Conservation (phyloP, 2,329 filamentous ascomycete genomes). For the Penicillium concentricum region DNA sequence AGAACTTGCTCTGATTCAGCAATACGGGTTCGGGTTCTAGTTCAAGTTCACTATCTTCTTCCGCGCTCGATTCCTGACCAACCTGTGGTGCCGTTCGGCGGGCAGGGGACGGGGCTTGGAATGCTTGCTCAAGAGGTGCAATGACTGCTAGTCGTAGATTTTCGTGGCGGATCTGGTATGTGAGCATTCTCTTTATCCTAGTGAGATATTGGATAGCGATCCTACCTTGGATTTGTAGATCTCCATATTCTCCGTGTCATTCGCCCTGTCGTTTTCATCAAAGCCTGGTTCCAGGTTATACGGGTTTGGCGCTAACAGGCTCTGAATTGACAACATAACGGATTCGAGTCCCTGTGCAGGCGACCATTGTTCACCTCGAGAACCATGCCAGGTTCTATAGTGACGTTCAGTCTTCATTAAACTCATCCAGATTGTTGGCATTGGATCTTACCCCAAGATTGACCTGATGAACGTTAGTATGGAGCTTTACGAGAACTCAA, state of each 20-base stretch:
- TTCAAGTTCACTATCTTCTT: background rate
- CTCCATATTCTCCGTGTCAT: slow-evolving; percentile 72
- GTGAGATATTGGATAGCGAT: background rate
- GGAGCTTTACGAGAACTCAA: background rate
- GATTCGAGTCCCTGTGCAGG: slow-evolving; percentile 94
- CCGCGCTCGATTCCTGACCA: slow-evolving; percentile 46
- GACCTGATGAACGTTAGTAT: slow-evolving; percentile 55
- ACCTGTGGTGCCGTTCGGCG: background rate
- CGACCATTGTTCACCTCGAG: slow-evolving; percentile 92
- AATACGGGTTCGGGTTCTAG: slow-evolving; percentile 2
- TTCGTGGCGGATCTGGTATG: slow-evolving; percentile 80
- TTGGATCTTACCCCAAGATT: slow-evolving; percentile 69
- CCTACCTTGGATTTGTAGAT: slow-evolving; percentile 75
- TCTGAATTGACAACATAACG: slow-evolving; percentile 92
- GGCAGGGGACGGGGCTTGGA: slow-evolving; percentile 37
- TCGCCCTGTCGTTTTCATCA: slow-evolving; percentile 64
- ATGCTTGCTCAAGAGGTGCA: slow-evolving; percentile 75
- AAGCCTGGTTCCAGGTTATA: slow-evolving; percentile 97
- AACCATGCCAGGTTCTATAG: slow-evolving; percentile 83
- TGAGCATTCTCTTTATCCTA: background rate
- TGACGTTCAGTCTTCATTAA: slow-evolving; percentile 10
- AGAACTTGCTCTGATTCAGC: slow-evolving; percentile 71
- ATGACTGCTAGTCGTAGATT: slow-evolving; percentile 83
- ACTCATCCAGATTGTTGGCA: background rate
- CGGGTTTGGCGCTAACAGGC: slow-evolving; percentile 87